Percentiles rank a stretch among this genome's conserved stretches.
These are phyloP conservation scores for Calonectria honghensis DNA, from an alignment of 2,329 filamentous ascomycete genomes.

Conservation along the genomic window DNA sequence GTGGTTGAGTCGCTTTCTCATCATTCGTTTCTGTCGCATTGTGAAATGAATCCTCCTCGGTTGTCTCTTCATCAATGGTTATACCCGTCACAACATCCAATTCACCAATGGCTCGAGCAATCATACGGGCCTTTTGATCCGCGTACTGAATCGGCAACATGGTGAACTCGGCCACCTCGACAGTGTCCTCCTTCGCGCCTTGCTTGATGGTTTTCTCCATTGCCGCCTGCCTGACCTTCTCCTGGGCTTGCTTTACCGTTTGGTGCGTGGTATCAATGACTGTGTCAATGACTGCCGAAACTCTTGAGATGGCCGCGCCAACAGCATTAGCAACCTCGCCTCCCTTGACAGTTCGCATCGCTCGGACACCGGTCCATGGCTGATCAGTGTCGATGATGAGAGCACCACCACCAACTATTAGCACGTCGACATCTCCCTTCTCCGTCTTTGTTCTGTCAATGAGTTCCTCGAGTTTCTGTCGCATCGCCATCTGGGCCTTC, in stretches of 20 bases:
- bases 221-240: slow-evolving; percentile 27
- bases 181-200: slow-evolving; percentile 31
- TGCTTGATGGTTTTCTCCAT: slow-evolving; percentile 23
- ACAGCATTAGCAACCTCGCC: slow-evolving; percentile 69
- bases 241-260: slow-evolving; percentile 24
- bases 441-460: slow-evolving; percentile 55
- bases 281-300: slow-evolving; percentile 52
- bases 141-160: slow-evolving; percentile 36
- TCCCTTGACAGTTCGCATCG: slow-evolving; percentile 55
- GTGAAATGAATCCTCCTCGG: neutral
- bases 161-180: slow-evolving; percentile 34
- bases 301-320: slow-evolving; percentile 67
- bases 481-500: slow-evolving; percentile 48
- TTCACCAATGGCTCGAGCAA: slow-evolving; percentile 28
- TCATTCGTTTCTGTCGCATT: neutral
- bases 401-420: slow-evolving; percentile 67
- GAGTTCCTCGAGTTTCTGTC: slow-evolving; percentile 63
- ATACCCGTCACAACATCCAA: slow-evolving; percentile 10
- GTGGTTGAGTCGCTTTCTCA: neutral
- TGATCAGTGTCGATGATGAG: slow-evolving; percentile 61
- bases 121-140: slow-evolving; percentile 34
- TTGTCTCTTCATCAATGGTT: neutral
- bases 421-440: slow-evolving; percentile 52
- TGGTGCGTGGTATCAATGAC: slow-evolving; percentile 29
- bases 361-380: slow-evolving; percentile 59